Evolutionary conservation across 169 alveolate genomes (phyloP).

Genomic region (Plasmodium berghei): DNA sequence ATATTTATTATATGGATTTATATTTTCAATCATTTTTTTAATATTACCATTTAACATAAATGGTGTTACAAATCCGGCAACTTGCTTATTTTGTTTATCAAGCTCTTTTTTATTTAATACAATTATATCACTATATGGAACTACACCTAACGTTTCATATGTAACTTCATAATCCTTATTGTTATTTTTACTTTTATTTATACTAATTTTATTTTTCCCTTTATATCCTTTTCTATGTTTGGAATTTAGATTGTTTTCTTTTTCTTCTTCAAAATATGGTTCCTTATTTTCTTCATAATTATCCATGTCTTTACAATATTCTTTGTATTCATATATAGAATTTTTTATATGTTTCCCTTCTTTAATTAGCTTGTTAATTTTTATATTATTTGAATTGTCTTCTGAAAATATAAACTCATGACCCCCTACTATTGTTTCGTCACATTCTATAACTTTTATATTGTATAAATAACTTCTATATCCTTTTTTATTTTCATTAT

Average conservation of each 20-base stretch:
- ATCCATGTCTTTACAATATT: not conserved
- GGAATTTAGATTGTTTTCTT: not conserved
- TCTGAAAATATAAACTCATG: slow-evolving; percentile 48
- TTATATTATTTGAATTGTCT: slow-evolving; percentile 4
- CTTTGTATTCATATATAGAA: slow-evolving; percentile 35
- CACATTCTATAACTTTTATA: slow-evolving; percentile 60
- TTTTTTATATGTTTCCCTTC: slow-evolving; percentile 49
- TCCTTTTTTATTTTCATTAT: not conserved
- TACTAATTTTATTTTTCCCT: not conserved
- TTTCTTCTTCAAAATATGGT: not conserved
- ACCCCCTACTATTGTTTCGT: slow-evolving; percentile 25
- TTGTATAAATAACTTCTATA: slow-evolving; percentile 41
- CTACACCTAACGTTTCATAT: slow-evolving; percentile 22
- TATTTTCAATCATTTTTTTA: slow-evolving; percentile 23
- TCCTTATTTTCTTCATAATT: not conserved
- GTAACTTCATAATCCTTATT: slow-evolving; percentile 11
- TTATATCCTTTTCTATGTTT: not conserved
- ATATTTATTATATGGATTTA: slow-evolving; percentile 28
- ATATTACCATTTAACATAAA: slow-evolving; percentile 48
- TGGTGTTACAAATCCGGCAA: slow-evolving; percentile 72
- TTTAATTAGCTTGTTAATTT: slow-evolving; percentile 31
- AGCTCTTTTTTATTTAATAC: slow-evolving; percentile 11
- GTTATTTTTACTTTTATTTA: not conserved
- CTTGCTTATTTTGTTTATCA: not conserved
- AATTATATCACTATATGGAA: slow-evolving; percentile 67